phyloP scores from a whole-genome alignment of 106 monocot genomes.

The Triglochin maritima region DNA sequence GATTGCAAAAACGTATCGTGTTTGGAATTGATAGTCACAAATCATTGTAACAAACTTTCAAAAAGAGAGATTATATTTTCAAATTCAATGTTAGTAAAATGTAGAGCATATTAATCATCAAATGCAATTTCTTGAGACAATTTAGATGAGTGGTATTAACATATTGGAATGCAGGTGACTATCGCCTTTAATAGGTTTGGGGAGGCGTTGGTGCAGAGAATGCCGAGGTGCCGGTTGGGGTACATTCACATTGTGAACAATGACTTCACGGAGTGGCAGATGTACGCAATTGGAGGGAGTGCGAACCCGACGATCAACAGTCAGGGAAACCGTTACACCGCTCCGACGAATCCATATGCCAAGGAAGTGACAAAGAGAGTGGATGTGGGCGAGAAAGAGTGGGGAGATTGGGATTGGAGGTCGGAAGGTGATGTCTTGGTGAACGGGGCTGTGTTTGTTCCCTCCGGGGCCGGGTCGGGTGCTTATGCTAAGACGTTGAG shows the following conservation, averaged over 20 bases:
- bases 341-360: constrained; percentile 38
- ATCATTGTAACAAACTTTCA: too few relatives aligned
- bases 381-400: constrained; percentile 37
- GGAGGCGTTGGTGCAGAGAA: constrained; percentile 44
- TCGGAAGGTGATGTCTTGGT: constrained; percentile 83
- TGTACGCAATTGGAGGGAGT: constrained; percentile 80
- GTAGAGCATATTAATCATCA: background rate
- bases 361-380: constrained; percentile 82
- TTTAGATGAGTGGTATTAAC: constrained; percentile 8
- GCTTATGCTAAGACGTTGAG: constrained; percentile 50
- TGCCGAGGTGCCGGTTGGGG: constrained; percentile 56
- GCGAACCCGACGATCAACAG: constrained; percentile 62
- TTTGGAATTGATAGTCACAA: too few relatives aligned
- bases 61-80: background rate
- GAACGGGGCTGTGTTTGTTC: constrained; percentile 90
- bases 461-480: constrained; percentile 57
- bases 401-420: constrained; percentile 86
- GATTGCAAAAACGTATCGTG: too few relatives aligned
- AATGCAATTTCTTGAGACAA: background rate
- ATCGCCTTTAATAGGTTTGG: constrained; percentile 71
- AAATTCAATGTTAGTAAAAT: background rate
- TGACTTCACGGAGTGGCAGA: constrained; percentile 59
- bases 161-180: constrained; percentile 25
- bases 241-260: constrained; percentile 74
- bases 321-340: constrained; percentile 64